phyloP scores from a whole-genome alignment of 768 basidiomycete genomes.

The Mrakia frigida region DNA sequence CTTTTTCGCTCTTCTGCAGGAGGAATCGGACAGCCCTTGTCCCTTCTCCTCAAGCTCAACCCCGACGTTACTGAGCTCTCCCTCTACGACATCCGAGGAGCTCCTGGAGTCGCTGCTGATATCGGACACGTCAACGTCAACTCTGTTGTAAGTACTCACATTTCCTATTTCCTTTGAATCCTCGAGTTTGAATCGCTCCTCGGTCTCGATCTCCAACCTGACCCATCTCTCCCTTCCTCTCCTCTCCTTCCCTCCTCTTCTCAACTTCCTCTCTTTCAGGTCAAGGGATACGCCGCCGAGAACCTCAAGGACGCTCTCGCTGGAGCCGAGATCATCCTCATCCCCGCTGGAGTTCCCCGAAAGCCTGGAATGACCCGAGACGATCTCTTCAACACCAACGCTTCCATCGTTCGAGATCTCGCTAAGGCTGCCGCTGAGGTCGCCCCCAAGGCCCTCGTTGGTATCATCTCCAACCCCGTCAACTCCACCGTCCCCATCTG shows the following conservation, averaged over 20 bases:
- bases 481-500: conserved; percentile 99
- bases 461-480: conserved; percentile 98
- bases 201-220: background rate
- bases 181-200: too few relatives aligned
- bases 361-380: conserved; percentile 65
- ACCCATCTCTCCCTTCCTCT: background rate
- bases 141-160: conserved; percentile 27
- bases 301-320: conserved; percentile 68
- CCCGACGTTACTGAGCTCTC: conserved; percentile 74
- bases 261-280: conserved; percentile 25
- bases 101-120: conserved; percentile 95
- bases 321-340: conserved; percentile 84
- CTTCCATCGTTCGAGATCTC: conserved; percentile 89
- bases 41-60: conserved; percentile 84
- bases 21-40: conserved; percentile 94
- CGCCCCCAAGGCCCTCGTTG: conserved; percentile 83
- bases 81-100: conserved; percentile 77
- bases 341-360: conserved; percentile 92
- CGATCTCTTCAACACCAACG: conserved; percentile 87
- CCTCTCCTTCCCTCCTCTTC: background rate
- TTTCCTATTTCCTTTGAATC: background rate
- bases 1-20: conserved; percentile 50
- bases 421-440: conserved; percentile 78
- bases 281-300: conserved; percentile 41
- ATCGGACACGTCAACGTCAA: conserved; percentile 82